Percentiles rank a stretch among this genome's conserved stretches.
Conservation (phyloP, 371 early-diverging fungal genomes). For the Actinomortierella wolfii region DNA sequence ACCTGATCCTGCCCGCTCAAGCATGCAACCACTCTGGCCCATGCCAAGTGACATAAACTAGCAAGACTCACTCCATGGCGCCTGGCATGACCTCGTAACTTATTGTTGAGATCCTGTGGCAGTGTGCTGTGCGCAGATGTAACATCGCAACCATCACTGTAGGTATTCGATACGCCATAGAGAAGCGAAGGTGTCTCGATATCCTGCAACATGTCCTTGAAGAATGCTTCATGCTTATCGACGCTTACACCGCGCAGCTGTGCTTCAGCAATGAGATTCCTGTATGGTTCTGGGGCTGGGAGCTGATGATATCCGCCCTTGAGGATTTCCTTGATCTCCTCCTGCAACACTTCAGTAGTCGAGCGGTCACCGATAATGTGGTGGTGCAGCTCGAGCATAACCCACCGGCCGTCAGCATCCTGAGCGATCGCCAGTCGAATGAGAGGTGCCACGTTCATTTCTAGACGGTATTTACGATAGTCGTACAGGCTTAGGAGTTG, state of each 20-base stretch:
- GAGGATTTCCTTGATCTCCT: slow-evolving; percentile 11
- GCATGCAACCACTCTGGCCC: slow-evolving; percentile 8
- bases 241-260: slow-evolving; percentile 1
- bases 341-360: neutral
- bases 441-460: neutral
- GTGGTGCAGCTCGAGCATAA: neutral
- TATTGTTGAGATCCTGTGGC: slow-evolving; percentile 11
- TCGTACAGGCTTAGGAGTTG: neutral
- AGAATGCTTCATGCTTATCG: slow-evolving; percentile 6
- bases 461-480: neutral
- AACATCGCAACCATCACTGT: slow-evolving; percentile 3
- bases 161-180: slow-evolving; percentile 11
- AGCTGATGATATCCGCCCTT: slow-evolving; percentile 5
- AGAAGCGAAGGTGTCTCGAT: slow-evolving; percentile 15
- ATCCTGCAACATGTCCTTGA: slow-evolving; percentile 14
- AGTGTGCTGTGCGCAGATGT: slow-evolving; percentile 1
- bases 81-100: slow-evolving; percentile 12
- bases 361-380: neutral
- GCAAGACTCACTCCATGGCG: slow-evolving; percentile 13
- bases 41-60: slow-evolving; percentile 18
- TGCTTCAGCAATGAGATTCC: slow-evolving; percentile 16
- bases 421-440: neutral
- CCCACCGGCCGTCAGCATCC: slow-evolving; percentile 3
- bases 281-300: slow-evolving; percentile 14
- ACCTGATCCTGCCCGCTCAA: too few species aligned